A percentile compares a stretch with the other conserved stretches of the same genome.
phyloP scores from a whole-genome alignment of 495 filamentous ascomycete species.

The Lophiostoma macrostomum region DNA sequence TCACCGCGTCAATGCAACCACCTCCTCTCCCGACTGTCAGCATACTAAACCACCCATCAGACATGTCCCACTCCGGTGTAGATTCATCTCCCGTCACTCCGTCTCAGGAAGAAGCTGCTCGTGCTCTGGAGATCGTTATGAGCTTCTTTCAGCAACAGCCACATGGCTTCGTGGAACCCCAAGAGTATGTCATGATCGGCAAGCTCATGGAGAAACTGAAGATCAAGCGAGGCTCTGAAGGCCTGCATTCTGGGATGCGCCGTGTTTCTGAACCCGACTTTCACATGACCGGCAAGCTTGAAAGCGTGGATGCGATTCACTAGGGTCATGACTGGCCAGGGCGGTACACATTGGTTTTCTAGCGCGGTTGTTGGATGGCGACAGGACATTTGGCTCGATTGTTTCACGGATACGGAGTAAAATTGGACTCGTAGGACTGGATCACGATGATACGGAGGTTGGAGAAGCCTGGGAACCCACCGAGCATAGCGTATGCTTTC shows the following conservation, averaged over 20 bases:
- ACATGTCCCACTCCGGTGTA: constrained; percentile 32
- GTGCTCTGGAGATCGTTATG: constrained; percentile 81
- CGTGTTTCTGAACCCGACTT: constrained; percentile 26
- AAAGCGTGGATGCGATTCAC: constrained; percentile 12
- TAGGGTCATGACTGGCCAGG: neutral
- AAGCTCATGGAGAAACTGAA: constrained; percentile 88
- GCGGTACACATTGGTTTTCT: too few species aligned
- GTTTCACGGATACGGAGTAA: constrained; percentile 13
- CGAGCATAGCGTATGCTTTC: constrained; percentile 5
- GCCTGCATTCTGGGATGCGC: constrained; percentile 51
- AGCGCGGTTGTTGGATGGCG: too few species aligned
- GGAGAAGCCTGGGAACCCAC: constrained; percentile 1
- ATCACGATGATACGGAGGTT: neutral
- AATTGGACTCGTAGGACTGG: constrained; percentile 12
- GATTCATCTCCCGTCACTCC: constrained; percentile 43
- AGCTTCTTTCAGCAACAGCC: constrained; percentile 78
- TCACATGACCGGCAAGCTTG: constrained; percentile 9
- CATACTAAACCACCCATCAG: constrained; percentile 10
- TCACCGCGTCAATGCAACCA: constrained; percentile 50
- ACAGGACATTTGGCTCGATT: neutral
- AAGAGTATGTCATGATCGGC: constrained; percentile 78
- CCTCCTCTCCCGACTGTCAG: constrained; percentile 37
- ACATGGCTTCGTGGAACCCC: constrained; percentile 65
- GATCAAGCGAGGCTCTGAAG: constrained; percentile 51
- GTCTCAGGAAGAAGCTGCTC: constrained; percentile 83